Evolutionary conservation across 2,329 filamentous ascomycete species (phyloP), one percentile per base, ranked within the genome.

Genomic region (Penicillium sp.): DNA sequence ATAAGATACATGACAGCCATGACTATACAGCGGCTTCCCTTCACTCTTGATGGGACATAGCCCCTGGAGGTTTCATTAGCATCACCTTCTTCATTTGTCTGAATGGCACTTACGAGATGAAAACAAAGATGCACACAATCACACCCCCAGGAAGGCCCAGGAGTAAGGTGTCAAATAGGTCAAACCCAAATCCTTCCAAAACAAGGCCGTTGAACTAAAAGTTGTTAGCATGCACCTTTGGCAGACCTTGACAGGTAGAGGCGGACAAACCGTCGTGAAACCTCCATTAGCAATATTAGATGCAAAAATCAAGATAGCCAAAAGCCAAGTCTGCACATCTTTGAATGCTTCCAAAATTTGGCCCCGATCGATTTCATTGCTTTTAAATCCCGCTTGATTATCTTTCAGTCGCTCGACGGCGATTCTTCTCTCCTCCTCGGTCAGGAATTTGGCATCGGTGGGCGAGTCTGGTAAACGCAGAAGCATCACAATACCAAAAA

Each of bases 361-460:
- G 3, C 62, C 56, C 11, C 65, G 56, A 53, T 81, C 79, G 60
- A 78, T 75, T 24, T 76, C 69, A 1, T 71, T 76, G 55, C 78
- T 80, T 37, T 69, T 69, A 43, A 59, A 65, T 2, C 68, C 68
- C 2, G 65, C 63, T 22, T 66, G 54, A 19, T 71, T 71, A 8
- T 59, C 55, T 26, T 58, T 62, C 26, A 71, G 42, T 3, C 68
- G 57, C 26, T 66, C 62, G 1, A 62, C 49, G 2, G 68, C 68
- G 26, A 67, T 64, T 14, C 49, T 33, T 16, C 55, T 57, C 54
- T 70, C 63, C 42, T 63, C 58, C 4, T 66, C 58, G 0, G 60
- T 65, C 10, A 71, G 63, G 29, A 68, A 70, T 8, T 53, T 57
- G 1, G 68, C 68, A 37, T 61, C 55, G 3, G 46, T 55, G 0